phyloP scores from a whole-genome alignment of 2,329 filamentous ascomycete species.

The Rutstroemia sp. region DNA sequence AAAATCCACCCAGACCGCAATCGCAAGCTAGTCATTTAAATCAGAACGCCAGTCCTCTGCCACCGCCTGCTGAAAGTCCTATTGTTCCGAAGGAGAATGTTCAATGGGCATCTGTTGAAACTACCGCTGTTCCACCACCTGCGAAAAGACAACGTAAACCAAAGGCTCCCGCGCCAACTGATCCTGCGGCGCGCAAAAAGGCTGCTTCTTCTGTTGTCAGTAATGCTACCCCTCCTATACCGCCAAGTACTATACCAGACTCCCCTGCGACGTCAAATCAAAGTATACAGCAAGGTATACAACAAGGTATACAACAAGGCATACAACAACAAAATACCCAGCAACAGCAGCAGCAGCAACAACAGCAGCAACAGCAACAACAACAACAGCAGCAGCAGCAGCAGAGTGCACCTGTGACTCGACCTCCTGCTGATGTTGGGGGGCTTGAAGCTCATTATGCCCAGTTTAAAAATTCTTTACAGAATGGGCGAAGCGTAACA shows the following conservation, averaged over 20 bases:
- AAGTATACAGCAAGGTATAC: neutral
- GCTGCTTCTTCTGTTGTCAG: conserved; percentile 23
- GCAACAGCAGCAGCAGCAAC: too few species aligned
- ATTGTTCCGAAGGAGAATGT: conserved; percentile 19
- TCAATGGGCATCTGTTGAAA: conserved; percentile 25
- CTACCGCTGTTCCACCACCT: conserved; percentile 29
- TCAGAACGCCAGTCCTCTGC: conserved; percentile 7
- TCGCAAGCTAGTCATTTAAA: conserved; percentile 4
- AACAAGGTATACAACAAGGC: neutral
- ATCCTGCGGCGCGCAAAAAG: conserved; percentile 22
- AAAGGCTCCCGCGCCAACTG: conserved; percentile 24
- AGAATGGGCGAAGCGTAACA: conserved; percentile 24
- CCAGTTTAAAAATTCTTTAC: conserved; percentile 24
- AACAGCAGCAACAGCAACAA: too few species aligned
- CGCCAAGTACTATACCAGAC: conserved; percentile 25
- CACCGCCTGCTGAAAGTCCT: conserved; percentile 12
- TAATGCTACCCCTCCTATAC: conserved; percentile 24
- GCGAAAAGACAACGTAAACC: conserved; percentile 34
- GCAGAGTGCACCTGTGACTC: conserved; percentile 18
- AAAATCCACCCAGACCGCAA: conserved; percentile 10
- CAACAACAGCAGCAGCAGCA: neutral
- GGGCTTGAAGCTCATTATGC: conserved; percentile 30
- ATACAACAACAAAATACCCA: neutral
- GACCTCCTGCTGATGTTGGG: conserved; percentile 22
- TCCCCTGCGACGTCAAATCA: conserved; percentile 22